Evolutionary conservation across 1,284 basidiomycete species (phyloP).

Genomic region (Puccinia horiana): DNA sequence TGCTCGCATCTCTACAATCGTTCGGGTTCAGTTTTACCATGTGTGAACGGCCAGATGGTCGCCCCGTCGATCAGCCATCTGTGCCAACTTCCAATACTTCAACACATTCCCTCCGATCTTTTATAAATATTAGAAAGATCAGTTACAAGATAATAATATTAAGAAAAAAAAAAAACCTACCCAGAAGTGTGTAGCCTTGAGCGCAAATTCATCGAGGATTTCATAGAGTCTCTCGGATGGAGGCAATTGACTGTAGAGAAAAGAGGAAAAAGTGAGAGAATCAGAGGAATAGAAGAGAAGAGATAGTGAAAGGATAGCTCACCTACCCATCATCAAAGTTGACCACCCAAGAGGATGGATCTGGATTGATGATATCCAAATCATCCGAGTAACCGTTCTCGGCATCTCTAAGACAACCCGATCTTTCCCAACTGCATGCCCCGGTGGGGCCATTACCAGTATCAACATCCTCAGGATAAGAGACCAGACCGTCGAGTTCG

Average conservation of each 20-base stretch:
- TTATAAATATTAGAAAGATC: background rate
- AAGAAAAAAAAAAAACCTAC: background rate
- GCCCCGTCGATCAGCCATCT: conserved; percentile 8
- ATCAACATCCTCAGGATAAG: background rate
- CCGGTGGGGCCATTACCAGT: background rate
- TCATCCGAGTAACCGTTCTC: background rate
- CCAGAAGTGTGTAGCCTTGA: conserved; percentile 47
- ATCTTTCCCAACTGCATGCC: conserved; percentile 39
- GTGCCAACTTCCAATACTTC: conserved; percentile 27
- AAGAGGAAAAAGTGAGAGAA: background rate
- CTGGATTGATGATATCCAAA: conserved; percentile 28
- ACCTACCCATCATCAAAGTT: conserved; percentile 50
- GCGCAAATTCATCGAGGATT: conserved; percentile 13
- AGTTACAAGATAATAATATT: background rate
- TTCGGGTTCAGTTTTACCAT: conserved; percentile 33
- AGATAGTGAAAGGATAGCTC: no score
- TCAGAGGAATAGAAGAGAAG: background rate
- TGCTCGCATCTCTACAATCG: no score
- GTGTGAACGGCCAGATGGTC: conserved; percentile 49
- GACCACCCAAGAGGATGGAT: conserved; percentile 34
- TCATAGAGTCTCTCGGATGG: conserved; percentile 28
- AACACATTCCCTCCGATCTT: conserved; percentile 46
- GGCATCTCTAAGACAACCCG: conserved; percentile 23
- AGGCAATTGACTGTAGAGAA: conserved; percentile 10
- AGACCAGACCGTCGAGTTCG: background rate